phyloP scores from a whole-genome alignment of 2,329 filamentous ascomycete species.

The Gnomoniopsis sp. region DNA sequence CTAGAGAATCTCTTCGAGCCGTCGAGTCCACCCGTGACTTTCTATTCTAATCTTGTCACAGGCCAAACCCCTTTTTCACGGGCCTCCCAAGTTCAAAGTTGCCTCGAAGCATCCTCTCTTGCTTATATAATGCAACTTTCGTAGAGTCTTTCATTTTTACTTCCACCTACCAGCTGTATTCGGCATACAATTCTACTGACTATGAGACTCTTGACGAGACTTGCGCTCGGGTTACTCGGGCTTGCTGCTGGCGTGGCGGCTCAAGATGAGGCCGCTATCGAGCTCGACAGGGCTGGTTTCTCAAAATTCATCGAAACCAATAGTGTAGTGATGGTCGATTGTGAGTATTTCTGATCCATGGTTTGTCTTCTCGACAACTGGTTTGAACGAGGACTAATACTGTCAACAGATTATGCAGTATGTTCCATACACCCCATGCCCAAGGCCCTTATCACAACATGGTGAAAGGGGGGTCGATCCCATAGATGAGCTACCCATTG shows the following conservation, averaged over 20 bases:
- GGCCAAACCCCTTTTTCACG: slow-evolving; percentile 1
- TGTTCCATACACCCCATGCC: neutral
- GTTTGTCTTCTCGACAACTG: too few species aligned
- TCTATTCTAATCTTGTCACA: too few species aligned
- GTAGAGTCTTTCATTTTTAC: neutral
- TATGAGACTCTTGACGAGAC: slow-evolving; percentile 31
- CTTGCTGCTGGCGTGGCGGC: slow-evolving; percentile 53
- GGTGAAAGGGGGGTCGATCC: too few species aligned
- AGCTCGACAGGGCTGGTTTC: slow-evolving; percentile 84
- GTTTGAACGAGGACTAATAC: neutral
- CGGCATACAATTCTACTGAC: neutral
- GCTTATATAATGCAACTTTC: neutral
- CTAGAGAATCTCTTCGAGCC: neutral
- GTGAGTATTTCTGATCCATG: slow-evolving; percentile 57
- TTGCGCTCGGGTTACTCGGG: slow-evolving; percentile 47
- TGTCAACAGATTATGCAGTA: slow-evolving; percentile 5
- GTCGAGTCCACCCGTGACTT: too few species aligned
- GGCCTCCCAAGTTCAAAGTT: neutral
- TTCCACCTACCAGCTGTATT: neutral
- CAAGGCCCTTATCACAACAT: neutral
- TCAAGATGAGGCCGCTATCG: slow-evolving; percentile 65
- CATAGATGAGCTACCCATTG: neutral
- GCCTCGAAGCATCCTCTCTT: neutral
- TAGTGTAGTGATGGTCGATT: slow-evolving; percentile 90
- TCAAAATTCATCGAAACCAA: slow-evolving; percentile 79